Evolutionary conservation across 768 basidiomycete species (phyloP).

Genomic region (Daedaleopsis nitida): DNA sequence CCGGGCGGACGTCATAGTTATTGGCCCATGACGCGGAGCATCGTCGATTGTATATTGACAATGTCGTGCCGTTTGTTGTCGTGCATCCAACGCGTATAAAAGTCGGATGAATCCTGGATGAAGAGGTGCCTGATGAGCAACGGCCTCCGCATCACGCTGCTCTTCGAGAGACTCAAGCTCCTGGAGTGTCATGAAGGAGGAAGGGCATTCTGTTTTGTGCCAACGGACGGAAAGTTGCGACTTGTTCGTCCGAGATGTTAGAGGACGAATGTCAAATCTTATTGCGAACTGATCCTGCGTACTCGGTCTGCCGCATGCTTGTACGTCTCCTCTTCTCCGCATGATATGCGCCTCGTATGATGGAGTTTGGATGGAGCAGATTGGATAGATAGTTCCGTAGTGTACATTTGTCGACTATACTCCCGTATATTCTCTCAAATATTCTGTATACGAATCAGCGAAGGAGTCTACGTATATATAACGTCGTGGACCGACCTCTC

Average conservation of each 20-base stretch:
- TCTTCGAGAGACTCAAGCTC: too few relatives aligned
- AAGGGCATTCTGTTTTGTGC: too few relatives aligned
- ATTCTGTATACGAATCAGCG: slow-evolving; percentile 26
- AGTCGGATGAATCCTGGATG: neutral
- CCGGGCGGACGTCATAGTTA: neutral
- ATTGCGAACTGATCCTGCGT: too few relatives aligned
- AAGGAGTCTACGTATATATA: neutral
- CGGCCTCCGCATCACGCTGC: too few relatives aligned
- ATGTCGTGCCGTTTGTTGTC: neutral
- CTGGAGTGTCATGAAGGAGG: too few relatives aligned
- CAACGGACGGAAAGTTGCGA: neutral
- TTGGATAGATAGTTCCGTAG: neutral
- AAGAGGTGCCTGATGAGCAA: too few relatives aligned
- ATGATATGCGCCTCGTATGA: neutral
- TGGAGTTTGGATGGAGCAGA: neutral
- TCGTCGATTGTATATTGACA: neutral
- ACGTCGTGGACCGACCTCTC: slow-evolving; percentile 50
- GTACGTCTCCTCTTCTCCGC: neutral
- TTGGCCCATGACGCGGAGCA: neutral
- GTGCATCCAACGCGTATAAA: neutral
- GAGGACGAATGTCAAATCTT: too few relatives aligned
- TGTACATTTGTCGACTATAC: slow-evolving; percentile 19
- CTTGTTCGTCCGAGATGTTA: neutral
- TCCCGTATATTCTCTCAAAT: slow-evolving; percentile 32
- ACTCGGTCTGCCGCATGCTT: neutral